Evolutionary conservation across 2,329 filamentous ascomycete species (phyloP).

Genomic region (Colletotrichum echinochloae): DNA sequence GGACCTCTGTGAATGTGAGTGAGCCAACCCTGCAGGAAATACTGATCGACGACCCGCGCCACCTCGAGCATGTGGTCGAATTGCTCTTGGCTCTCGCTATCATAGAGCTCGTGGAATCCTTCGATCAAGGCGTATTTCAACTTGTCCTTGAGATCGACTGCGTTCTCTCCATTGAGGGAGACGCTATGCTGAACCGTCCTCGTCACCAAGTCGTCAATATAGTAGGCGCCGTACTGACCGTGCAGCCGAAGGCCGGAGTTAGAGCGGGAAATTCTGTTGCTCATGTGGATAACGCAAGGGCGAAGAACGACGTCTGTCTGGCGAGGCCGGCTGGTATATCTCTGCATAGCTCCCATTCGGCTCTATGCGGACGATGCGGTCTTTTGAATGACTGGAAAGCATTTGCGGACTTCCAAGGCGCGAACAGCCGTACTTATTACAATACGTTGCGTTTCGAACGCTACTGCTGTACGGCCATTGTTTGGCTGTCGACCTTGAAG

Average conservation of each 20-base stretch:
- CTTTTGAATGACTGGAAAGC: background rate
- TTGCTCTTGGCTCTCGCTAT: background rate
- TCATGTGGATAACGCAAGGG: background rate
- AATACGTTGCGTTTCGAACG: background rate
- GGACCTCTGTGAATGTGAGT: background rate
- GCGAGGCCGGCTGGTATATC: too few species aligned
- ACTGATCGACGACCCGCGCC: conserved; percentile 16
- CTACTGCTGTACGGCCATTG: background rate
- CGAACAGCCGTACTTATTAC: background rate
- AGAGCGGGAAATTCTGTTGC: background rate
- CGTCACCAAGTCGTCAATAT: background rate
- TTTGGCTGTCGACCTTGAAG: background rate
- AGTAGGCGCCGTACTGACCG: conserved; percentile 5
- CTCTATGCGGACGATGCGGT: too few species aligned
- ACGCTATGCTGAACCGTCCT: background rate
- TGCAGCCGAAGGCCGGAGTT: background rate
- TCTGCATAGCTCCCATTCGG: background rate
- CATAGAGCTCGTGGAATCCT: conserved; percentile 19
- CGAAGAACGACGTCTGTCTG: background rate
- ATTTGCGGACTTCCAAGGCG: background rate
- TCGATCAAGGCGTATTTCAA: conserved; percentile 6
- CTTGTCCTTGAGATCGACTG: background rate
- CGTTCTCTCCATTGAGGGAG: background rate
- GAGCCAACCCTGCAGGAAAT: conserved; percentile 27
- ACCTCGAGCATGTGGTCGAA: background rate